Evolutionary conservation across 1,284 basidiomycete genomes (phyloP).

Genomic region (Malassezia slooffiae): DNA sequence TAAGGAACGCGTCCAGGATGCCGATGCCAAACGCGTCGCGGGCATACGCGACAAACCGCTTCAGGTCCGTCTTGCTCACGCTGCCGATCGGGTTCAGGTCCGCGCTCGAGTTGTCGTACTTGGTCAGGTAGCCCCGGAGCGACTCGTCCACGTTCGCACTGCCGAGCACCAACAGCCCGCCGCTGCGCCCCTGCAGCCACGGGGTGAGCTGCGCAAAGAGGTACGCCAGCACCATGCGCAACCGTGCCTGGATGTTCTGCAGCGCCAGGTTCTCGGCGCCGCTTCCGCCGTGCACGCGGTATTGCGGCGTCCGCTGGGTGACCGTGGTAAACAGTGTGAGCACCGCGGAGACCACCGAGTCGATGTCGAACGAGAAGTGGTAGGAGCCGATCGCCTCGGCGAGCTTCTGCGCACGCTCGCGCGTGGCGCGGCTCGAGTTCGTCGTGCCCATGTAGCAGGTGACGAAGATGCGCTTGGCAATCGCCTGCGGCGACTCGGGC

Average conservation of each 20-base stretch:
- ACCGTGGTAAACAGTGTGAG: constrained; percentile 71
- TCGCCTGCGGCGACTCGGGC: constrained; percentile 74
- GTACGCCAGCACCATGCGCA: constrained; percentile 94
- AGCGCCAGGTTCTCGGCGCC: constrained; percentile 84
- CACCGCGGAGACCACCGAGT: constrained; percentile 72
- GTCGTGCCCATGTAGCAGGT: constrained; percentile 99
- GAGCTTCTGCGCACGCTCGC: constrained; percentile 72
- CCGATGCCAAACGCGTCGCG: constrained; percentile 68
- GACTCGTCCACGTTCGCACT: constrained; percentile 92
- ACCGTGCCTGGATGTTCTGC: constrained; percentile 91
- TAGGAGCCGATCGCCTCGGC: constrained; percentile 62
- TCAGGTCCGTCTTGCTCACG: constrained; percentile 94
- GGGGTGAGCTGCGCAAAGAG: constrained; percentile 91
- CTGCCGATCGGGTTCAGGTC: constrained; percentile 97
- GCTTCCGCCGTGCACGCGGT: constrained; percentile 76
- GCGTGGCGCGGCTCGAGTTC: constrained; percentile 79
- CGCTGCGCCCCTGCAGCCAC: constrained; percentile 73
- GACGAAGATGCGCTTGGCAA: constrained; percentile 77
- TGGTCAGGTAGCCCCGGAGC: constrained; percentile 89
- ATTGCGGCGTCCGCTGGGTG: constrained; percentile 70
- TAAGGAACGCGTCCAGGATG: constrained; percentile 68
- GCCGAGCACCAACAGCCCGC: constrained; percentile 83
- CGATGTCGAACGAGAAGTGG: constrained; percentile 93
- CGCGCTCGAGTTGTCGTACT: constrained; percentile 71
- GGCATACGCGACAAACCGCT: constrained; percentile 84